Evolutionary conservation across 768 basidiomycete genomes (phyloP).

Genomic region (Melanogaster broomeanus): DNA sequence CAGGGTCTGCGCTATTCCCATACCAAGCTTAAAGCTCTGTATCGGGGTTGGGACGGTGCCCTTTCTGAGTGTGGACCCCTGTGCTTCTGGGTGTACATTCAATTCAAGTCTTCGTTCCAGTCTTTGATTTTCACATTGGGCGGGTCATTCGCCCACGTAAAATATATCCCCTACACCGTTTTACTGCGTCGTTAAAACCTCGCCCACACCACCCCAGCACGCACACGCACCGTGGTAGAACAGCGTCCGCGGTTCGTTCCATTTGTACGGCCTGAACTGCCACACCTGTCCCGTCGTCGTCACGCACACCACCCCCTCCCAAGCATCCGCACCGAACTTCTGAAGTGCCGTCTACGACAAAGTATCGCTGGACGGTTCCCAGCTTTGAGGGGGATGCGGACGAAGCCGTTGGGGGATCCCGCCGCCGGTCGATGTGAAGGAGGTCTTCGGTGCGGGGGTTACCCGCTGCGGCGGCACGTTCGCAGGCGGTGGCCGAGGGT

Average conservation of each 20-base stretch:
- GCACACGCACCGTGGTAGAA: constrained; percentile 83
- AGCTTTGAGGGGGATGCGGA: constrained; percentile 15
- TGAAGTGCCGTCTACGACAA: constrained; percentile 87
- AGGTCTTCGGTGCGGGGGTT: constrained; percentile 80
- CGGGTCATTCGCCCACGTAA: constrained; percentile 93
- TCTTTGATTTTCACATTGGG: constrained; percentile 87
- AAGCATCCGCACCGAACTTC: constrained; percentile 91
- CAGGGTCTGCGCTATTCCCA: constrained; percentile 82
- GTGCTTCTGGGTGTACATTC: constrained; percentile 57
- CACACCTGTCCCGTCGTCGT: constrained; percentile 98
- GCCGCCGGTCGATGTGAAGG: constrained; percentile 83
- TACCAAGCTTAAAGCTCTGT: constrained; percentile 82
- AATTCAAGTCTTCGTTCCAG: constrained; percentile 99
- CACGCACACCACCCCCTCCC: constrained; percentile 97
- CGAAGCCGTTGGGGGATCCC: constrained; percentile 45
- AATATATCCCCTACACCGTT: constrained; percentile 91
- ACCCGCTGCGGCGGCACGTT: constrained; percentile 66
- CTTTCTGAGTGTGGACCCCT: constrained; percentile 78
- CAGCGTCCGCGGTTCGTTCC: constrained; percentile 88
- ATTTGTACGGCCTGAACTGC: constrained; percentile 98
- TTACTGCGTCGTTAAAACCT: neutral
- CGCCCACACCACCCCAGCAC: neutral
- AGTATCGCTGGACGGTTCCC: constrained; percentile 61
- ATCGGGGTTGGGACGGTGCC: constrained; percentile 86
- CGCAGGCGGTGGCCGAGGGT: constrained; percentile 72